Evolutionary conservation across 1,139 yeast species (phyloP).

Genomic region (Hyphopichia burtonii): DNA sequence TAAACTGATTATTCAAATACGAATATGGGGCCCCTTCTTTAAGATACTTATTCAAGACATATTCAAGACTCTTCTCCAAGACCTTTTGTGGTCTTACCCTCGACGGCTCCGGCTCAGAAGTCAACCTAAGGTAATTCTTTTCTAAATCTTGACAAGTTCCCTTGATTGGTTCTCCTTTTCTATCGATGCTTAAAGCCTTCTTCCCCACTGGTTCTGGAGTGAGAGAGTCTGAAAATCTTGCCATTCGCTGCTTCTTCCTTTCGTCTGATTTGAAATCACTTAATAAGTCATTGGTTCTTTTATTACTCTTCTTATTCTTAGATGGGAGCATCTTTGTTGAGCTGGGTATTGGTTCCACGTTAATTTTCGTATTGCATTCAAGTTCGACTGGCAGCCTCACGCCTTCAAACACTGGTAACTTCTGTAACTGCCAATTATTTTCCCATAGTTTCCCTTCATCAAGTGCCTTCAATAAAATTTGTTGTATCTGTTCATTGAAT

Average conservation of each 20-base stretch:
- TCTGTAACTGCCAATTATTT: conserved; percentile 62
- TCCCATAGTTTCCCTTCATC: conserved; percentile 43
- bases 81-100: conserved; percentile 72
- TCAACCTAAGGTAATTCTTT: conserved; percentile 75
- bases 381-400: conserved; percentile 13
- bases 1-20: conserved; percentile 85
- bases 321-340: not conserved
- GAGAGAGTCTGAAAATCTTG: conserved; percentile 38
- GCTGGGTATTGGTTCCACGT: not conserved
- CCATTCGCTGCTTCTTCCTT: conserved; percentile 46
- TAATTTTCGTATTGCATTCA: conserved; percentile 6
- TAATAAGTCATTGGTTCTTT: not conserved
- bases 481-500: conserved; percentile 30
- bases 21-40: conserved; percentile 57
- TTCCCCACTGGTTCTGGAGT: conserved; percentile 2
- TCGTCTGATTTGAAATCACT: conserved; percentile 33
- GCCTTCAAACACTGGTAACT: conserved; percentile 50
- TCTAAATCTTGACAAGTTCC: conserved; percentile 71
- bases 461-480: conserved; percentile 42
- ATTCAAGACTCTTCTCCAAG: conserved; percentile 55
- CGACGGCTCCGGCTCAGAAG: conserved; percentile 89
- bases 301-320: not conserved
- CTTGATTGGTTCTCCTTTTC: conserved; percentile 35
- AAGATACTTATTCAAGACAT: conserved; percentile 55
- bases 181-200: no score